Evolutionary conservation across 2,329 filamentous ascomycete genomes (phyloP).

Genomic region (Chrysosporium keratinophilum): DNA sequence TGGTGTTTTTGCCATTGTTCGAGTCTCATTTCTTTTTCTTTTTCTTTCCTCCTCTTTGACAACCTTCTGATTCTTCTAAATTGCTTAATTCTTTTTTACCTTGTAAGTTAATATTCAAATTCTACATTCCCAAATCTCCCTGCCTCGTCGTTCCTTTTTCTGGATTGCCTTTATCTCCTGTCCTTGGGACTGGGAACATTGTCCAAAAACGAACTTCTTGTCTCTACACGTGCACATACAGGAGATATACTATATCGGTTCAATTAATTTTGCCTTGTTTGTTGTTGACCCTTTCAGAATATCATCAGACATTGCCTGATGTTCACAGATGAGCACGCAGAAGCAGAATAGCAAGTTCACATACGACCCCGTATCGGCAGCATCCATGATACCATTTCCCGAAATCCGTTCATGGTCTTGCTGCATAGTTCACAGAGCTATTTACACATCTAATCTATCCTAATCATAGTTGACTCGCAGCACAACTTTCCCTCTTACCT

Average conservation of each 20-base stretch:
- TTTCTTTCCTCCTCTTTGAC: not conserved
- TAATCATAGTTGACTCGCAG: constrained; percentile 23
- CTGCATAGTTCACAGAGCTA: too few species aligned
- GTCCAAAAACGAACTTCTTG: too few species aligned
- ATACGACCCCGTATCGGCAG: too few species aligned
- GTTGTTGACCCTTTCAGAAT: too few species aligned
- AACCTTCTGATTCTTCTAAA: not conserved
- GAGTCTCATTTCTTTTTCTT: not conserved
- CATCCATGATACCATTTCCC: too few species aligned
- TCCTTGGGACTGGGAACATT: not conserved
- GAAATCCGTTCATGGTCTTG: too few species aligned
- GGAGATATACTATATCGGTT: too few species aligned
- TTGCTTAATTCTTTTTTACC: not conserved
- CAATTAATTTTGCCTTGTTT: too few species aligned
- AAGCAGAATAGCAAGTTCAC: too few species aligned
- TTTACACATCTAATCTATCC: not conserved
- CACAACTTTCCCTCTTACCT: constrained; percentile 27
- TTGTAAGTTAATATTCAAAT: not conserved
- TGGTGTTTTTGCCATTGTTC: not conserved
- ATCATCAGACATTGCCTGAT: too few species aligned
- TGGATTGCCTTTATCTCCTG: not conserved
- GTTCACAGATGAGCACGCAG: too few species aligned
- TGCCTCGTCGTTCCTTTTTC: not conserved
- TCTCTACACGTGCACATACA: too few species aligned
- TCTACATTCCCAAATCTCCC: not conserved